phyloP scores from a whole-genome alignment of 108 stramenopile species.

The Phaeodactylum tricornutum region DNA sequence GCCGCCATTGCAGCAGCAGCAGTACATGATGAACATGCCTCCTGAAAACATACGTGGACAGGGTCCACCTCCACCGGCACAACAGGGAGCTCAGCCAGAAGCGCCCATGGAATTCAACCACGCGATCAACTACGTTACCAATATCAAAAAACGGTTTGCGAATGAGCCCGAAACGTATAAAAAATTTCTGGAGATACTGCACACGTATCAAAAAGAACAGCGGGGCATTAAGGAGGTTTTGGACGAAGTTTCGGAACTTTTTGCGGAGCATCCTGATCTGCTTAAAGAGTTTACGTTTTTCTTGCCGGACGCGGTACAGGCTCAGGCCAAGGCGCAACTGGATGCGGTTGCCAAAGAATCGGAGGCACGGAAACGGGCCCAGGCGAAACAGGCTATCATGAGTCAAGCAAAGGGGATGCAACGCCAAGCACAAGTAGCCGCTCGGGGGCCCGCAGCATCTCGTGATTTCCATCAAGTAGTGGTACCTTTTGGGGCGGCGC shows the following conservation, averaged over 20 bases:
- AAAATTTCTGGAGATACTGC: slow-evolving; percentile 97
- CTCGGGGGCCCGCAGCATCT: not conserved
- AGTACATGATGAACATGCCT: too few species aligned
- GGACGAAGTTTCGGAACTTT: slow-evolving; percentile 90
- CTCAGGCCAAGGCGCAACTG: slow-evolving; percentile 90
- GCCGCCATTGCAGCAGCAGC: slow-evolving; percentile 8
- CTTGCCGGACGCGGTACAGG: slow-evolving; percentile 96
- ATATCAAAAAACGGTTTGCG: slow-evolving; percentile 92
- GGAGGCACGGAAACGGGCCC: slow-evolving; percentile 56
- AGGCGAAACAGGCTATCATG: slow-evolving; percentile 17
- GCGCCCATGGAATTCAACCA: slow-evolving; percentile 95
- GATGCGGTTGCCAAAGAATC: slow-evolving; percentile 76
- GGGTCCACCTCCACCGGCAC: not conserved
- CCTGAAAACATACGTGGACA: not conserved
- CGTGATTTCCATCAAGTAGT: slow-evolving; percentile 12
- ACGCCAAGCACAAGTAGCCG: slow-evolving; percentile 11
- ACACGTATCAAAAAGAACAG: slow-evolving; percentile 98
- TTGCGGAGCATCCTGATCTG: slow-evolving; percentile 97
- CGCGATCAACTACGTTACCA: slow-evolving; percentile 98
- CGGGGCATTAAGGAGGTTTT: slow-evolving; percentile 96
- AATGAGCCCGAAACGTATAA: slow-evolving; percentile 91
- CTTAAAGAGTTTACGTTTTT: slow-evolving; percentile 98
- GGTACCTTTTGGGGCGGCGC: slow-evolving; percentile 74
- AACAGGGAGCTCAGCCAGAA: slow-evolving; percentile 17
- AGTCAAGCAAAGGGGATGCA: slow-evolving; percentile 18